Evolutionary conservation across 768 basidiomycete genomes (phyloP).

Genomic region (Melanogaster broomeanus): DNA sequence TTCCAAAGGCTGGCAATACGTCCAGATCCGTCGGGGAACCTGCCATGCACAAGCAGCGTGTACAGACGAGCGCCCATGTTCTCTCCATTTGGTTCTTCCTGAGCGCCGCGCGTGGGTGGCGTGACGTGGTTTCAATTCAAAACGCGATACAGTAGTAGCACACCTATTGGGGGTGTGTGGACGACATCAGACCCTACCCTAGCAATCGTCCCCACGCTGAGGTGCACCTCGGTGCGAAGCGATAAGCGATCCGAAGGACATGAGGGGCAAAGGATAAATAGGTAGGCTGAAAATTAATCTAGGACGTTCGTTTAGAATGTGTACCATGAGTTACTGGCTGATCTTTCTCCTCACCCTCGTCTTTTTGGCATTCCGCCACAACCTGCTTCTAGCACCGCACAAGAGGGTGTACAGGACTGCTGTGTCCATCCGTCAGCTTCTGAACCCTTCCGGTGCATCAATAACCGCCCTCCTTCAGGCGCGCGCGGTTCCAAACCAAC

Average conservation of each 20-base stretch:
- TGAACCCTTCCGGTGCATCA: conserved; percentile 16
- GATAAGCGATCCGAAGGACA: neutral
- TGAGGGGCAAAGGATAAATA: conserved; percentile 11
- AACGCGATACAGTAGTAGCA: no score
- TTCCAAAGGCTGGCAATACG: no score
- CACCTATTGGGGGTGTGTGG: conserved; percentile 4
- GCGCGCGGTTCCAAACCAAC: conserved; percentile 20
- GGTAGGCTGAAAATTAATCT: neutral
- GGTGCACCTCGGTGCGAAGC: neutral
- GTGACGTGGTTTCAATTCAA: no score
- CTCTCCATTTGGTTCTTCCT: conserved; percentile 10
- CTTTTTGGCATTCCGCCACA: neutral
- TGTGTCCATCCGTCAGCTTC: conserved; percentile 1
- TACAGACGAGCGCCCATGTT: neutral
- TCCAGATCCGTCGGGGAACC: no score
- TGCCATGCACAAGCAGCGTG: neutral
- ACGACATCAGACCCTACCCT: neutral
- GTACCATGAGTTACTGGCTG: neutral
- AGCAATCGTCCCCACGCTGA: neutral
- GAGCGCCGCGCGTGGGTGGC: conserved; percentile 2
- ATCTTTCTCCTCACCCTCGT: neutral
- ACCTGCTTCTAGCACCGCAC: neutral
- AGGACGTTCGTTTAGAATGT: neutral
- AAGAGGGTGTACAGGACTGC: conserved; percentile 12
- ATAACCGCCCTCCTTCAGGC: conserved; percentile 16